Percentiles rank a stretch among this genome's conserved stretches.
Conservation (phyloP, 345 rosid genomes). For the Jatropha curcas region DNA sequence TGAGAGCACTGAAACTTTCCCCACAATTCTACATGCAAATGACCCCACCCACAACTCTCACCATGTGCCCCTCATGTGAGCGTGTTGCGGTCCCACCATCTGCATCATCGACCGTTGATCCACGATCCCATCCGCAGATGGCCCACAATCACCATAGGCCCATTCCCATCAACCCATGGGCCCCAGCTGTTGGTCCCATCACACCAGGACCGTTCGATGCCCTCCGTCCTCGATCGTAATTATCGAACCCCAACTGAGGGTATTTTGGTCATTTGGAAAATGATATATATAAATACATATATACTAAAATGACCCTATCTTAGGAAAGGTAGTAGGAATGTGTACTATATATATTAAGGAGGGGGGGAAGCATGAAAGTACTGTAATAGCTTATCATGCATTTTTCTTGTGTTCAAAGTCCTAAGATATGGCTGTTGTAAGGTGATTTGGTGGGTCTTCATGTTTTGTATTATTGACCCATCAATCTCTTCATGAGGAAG, state of each 20-base stretch:
- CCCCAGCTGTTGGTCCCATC: slow-evolving; percentile 29
- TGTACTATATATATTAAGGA: slow-evolving; percentile 21
- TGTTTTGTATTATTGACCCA: slow-evolving; percentile 52
- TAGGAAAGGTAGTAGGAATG: slow-evolving; percentile 2
- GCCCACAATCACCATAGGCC: slow-evolving; percentile 34
- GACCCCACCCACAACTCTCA: slow-evolving; percentile 97
- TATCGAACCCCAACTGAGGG: background rate
- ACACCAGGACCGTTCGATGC: slow-evolving; percentile 49
- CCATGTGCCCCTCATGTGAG: slow-evolving; percentile 99
- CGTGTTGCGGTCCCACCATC: slow-evolving; percentile 73
- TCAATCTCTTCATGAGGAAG: slow-evolving; percentile 3
- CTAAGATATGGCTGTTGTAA: slow-evolving; percentile 42
- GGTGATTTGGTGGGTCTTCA: slow-evolving; percentile 52
- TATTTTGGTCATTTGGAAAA: slow-evolving; percentile 24
- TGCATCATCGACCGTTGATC: slow-evolving; percentile 36
- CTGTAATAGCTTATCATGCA: slow-evolving; percentile 11
- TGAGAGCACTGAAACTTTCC: slow-evolving; percentile 92
- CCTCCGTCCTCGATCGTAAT: slow-evolving; percentile 54
- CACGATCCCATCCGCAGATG: slow-evolving; percentile 26
- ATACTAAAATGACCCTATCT: background rate
- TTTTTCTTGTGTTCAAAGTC: slow-evolving; percentile 18
- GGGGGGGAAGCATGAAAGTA: background rate
- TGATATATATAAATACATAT: background rate
- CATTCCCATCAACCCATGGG: slow-evolving; percentile 57
- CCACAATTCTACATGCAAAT: slow-evolving; percentile 98